Conservation (phyloP, 2,329 filamentous ascomycete species). For the Rasamsonia emersonii region DNA sequence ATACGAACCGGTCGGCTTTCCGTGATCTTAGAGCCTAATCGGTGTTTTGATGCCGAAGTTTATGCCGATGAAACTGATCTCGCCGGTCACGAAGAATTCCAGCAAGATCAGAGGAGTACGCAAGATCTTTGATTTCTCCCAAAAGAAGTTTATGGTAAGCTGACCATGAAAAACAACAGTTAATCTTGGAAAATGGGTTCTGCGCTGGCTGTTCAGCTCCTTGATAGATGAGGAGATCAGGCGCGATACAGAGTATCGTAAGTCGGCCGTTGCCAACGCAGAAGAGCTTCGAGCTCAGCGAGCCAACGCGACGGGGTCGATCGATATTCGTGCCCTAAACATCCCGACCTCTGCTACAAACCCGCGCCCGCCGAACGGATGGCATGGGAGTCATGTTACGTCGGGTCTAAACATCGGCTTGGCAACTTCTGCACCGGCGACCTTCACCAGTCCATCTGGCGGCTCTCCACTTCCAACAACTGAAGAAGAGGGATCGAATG, state of each 20-base stretch:
- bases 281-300: slow-evolving; percentile 40
- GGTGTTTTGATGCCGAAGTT: slow-evolving; percentile 94
- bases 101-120: slow-evolving; percentile 88
- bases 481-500: slow-evolving; percentile 22
- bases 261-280: slow-evolving; percentile 54
- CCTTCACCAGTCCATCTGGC: slow-evolving; percentile 24
- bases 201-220: slow-evolving; percentile 83
- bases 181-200: slow-evolving; percentile 92
- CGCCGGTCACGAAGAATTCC: slow-evolving; percentile 67
- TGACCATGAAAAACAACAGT: slow-evolving; percentile 45
- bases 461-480: slow-evolving; percentile 20
- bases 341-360: slow-evolving; percentile 34
- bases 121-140: slow-evolving; percentile 5
- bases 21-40: slow-evolving; percentile 85
- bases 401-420: slow-evolving; percentile 71
- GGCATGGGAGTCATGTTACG: slow-evolving; percentile 54
- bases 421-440: slow-evolving; percentile 54
- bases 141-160: background rate
- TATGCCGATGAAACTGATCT: slow-evolving; percentile 84
- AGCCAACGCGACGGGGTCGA: slow-evolving; percentile 7
- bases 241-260: slow-evolving; percentile 67
- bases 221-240: slow-evolving; percentile 85
- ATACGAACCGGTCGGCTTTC: slow-evolving; percentile 86
- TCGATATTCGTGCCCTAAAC: slow-evolving; percentile 7
- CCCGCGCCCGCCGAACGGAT: slow-evolving; percentile 54